Conservation (phyloP, 1,139 yeast genomes). For the Suhomyces bolitotheri region DNA sequence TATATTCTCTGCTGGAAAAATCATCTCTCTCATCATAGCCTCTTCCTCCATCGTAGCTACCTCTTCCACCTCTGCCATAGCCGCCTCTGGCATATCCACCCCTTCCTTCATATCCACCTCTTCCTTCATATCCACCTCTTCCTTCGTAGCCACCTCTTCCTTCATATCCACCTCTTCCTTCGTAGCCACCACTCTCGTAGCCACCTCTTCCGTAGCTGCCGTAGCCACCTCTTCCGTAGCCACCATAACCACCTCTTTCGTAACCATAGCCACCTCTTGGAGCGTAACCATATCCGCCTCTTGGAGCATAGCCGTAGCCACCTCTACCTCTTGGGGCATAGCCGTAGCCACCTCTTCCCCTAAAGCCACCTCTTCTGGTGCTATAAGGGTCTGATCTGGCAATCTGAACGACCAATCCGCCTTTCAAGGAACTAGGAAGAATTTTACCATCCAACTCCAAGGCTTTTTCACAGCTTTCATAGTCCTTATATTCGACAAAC, state of each 20-base stretch:
- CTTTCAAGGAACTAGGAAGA: constrained; percentile 38
- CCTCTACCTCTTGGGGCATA: constrained; percentile 17
- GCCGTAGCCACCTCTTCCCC: constrained; percentile 22
- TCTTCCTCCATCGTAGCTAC: constrained; percentile 10
- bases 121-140: constrained; percentile 14
- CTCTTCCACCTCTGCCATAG: constrained; percentile 14
- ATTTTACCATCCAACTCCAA: constrained; percentile 51
- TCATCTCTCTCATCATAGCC: constrained; percentile 10
- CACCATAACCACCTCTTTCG: constrained; percentile 22
- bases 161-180: constrained; percentile 14
- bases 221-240: constrained; percentile 19
- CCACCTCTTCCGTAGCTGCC: constrained; percentile 20
- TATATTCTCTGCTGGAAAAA: constrained; percentile 18
- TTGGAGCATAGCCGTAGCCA: constrained; percentile 17
- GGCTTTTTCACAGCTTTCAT: constrained; percentile 64
- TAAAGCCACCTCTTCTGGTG: constrained; percentile 31
- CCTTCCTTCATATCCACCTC: constrained; percentile 18
- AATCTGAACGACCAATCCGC: constrained; percentile 54
- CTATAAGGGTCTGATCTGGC: constrained; percentile 59
- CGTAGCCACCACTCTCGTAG: constrained; percentile 13
- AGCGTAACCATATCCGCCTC: constrained; percentile 19
- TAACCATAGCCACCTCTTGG: constrained; percentile 23
- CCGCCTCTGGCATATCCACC: constrained; percentile 14
- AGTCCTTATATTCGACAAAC: constrained; percentile 66
- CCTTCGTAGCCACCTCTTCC: constrained; percentile 18